These are phyloP conservation scores for Knoxdaviesia capensis DNA, from an alignment of 2,329 filamentous ascomycete genomes.

Conservation along the genomic window DNA sequence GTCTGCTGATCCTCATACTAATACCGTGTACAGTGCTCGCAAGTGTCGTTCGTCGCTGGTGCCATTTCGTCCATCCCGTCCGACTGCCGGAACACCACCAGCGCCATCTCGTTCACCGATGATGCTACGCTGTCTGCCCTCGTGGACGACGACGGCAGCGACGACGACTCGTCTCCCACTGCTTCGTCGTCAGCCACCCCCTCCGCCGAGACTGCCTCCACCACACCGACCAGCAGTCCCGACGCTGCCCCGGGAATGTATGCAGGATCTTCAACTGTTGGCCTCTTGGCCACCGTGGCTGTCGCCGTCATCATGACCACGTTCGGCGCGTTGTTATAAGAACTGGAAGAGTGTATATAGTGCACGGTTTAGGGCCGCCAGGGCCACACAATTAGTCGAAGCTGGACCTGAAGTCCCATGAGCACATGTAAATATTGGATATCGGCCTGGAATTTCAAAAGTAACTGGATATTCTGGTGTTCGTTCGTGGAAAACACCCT, in stretches of 20 bases:
- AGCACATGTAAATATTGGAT: too few species aligned
- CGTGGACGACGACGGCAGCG: conserved; percentile 4
- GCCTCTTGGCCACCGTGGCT: too few species aligned
- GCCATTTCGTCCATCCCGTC: conserved; percentile 12
- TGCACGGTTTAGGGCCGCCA: too few species aligned
- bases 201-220: not conserved
- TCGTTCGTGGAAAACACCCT: too few species aligned
- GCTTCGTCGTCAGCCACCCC: not conserved
- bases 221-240: not conserved
- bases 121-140: conserved; percentile 15
- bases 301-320: too few species aligned
- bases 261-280: too few species aligned
- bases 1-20: conserved; percentile 2
- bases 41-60: conserved; percentile 32
- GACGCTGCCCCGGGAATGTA: not conserved
- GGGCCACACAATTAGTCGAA: too few species aligned
- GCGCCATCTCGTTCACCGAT: conserved; percentile 12
- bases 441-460: too few species aligned
- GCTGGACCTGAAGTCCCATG: too few species aligned
- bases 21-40: conserved; percentile 23
- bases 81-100: conserved; percentile 16
- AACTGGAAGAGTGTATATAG: too few species aligned
- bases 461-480: too few species aligned
- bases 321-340: too few species aligned
- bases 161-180: not conserved